Conservation (phyloP, 2,329 filamentous ascomycete genomes). For the Epichloe hybrida region DNA sequence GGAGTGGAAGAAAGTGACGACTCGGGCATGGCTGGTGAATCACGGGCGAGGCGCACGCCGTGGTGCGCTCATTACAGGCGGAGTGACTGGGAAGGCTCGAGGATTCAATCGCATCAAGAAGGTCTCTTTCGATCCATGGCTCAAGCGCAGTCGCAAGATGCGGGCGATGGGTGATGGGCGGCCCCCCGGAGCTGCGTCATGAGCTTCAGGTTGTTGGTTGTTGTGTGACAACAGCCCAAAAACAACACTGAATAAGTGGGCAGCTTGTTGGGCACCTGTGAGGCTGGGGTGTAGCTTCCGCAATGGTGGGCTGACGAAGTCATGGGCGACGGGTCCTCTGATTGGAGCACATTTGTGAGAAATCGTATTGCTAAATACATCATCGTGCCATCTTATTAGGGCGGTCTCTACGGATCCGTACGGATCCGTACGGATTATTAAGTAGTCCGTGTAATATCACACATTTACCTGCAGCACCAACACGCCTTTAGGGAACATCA, state of each 20-base stretch:
- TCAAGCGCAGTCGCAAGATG: slow-evolving; percentile 1
- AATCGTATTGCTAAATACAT: not conserved
- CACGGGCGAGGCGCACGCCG: not conserved
- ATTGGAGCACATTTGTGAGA: too few species aligned
- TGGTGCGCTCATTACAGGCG: slow-evolving; percentile 1
- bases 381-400: too few species aligned
- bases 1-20: not conserved
- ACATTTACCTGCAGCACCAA: too few species aligned
- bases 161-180: not conserved
- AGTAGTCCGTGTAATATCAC: too few species aligned
- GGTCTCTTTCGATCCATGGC: not conserved
- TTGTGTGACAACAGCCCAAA: not conserved
- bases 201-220: slow-evolving; percentile 1
- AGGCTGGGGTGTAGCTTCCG: not conserved
- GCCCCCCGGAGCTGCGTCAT: slow-evolving; percentile 4
- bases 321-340: too few species aligned
- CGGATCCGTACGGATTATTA: too few species aligned
- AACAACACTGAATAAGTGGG: not conserved
- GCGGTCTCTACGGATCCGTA: too few species aligned
- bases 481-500: slow-evolving; percentile 24
- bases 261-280: not conserved
- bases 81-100: not conserved
- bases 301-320: not conserved
- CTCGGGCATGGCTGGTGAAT: slow-evolving; percentile 4
- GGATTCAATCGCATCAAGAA: not conserved